Evolutionary conservation across 208 protist genomes (phyloP), one percentile per base, ranked within the genome.

Genomic region (Leishmania aethiopica): DNA sequence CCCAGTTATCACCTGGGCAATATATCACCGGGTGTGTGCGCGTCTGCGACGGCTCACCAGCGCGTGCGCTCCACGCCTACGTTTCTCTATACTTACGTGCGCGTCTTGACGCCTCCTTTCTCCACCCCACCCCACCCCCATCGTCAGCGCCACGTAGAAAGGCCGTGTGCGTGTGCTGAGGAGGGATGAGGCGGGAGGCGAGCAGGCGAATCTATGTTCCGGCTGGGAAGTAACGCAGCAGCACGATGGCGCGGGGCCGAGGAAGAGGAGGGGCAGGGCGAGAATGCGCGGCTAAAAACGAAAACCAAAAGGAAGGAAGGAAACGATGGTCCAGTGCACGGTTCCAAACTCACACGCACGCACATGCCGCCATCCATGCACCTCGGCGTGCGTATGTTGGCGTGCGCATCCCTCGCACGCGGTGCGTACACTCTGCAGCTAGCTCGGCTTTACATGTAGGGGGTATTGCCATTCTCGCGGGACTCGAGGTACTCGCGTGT

Each of bases 401-500:
- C 45, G 71, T 35, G 47, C 0, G 47, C 71, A 40, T 51, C 47
- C 49, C 71, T 37, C 40, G 40, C 11, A 72, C 66, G 32, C 10
- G 15, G 40, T 49, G 40, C 19, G 3, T n/a, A 13, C 60, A 19
- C 42, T 42, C 64, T 42, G n/a, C 64, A 28, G 45, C 45, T 60
- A 6, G 1, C 3, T 6, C 72, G 15, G 4, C 28, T 10, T 79
- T 59, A 85, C 81, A 85, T 85, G 60, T 85, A 85, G 25, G 81
- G 81, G 11, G 77, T 85, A 45, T 66, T 74, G 51, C 76, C 81
- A 11, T 81, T 51, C 62, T 78, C 60, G 19, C 81, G 81, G 1
- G 81, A 85, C 40, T 85, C 77, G n/a, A 77, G 8, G 76, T 84
- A 80, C 45, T 80, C 84, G 15, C 71, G 78, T 49, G 69, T 75